Evolutionary conservation across 306 rosid genomes (phyloP), one percentile per base, ranked within the genome.

Genomic region (Medicago truncatula): DNA sequence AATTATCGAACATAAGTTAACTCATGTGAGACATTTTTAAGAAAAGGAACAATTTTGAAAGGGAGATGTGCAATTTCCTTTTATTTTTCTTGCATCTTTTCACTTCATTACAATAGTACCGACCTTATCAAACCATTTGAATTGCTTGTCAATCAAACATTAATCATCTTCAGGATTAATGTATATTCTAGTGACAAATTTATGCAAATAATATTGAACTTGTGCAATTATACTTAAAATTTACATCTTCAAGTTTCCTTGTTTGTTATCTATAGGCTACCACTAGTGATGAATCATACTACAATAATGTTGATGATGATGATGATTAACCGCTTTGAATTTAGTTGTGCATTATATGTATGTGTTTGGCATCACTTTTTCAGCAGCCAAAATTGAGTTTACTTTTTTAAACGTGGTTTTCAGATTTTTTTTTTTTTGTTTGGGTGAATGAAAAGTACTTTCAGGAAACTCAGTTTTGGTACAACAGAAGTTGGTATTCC

Each of bases 81-180:
- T 64, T 31, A 39, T 47, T 63, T 75, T 39, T 18, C 16, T 52
- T 25, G 34, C 17, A 34, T 23, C 38, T 31, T 53, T 16, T 80
- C 46, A 59, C 68, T 43, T 15, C 40, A 23, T 58, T 62, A 18
- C 50, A 23, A 23, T 56, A 15, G 28, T 54, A 20, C 23, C 39
- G 73, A 40, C 58, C 43, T 43, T 47, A 59, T 64, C 44, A 17
- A 59, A 71, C 70, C 40, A 4, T 58, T 8, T 9, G 16, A 76
- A 41, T 75, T 71, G 56, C 61, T 34, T 76, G 49, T 23, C 39
- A 23, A 76, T 50, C n/a, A 31, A 52, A 63, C 23, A 28, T 36
- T 56, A 70, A 56, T 38, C 21, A 54, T 71, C 64, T 25, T 15
- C 62, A 6, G 2, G 6, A 11, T 14, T 53, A 40, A 31, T 25